Percentiles rank a stretch among this genome's conserved stretches.
phyloP scores from a whole-genome alignment of 78 protist species.

The Emiliania huxleyi region DNA sequence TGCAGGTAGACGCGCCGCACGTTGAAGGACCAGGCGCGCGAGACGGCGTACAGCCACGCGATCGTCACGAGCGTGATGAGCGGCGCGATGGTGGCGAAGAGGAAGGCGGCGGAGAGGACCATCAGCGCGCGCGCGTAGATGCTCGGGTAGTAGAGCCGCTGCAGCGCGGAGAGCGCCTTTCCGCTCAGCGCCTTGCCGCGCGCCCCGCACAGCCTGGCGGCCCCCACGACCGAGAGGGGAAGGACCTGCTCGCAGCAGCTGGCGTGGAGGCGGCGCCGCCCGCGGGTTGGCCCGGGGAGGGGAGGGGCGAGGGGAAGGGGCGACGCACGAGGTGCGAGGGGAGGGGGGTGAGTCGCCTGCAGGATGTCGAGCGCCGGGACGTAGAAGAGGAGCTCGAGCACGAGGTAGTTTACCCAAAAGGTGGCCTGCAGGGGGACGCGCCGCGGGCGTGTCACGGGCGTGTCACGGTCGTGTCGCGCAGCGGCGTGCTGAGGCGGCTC shows the following conservation, averaged over 20 bases:
- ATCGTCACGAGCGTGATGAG: background rate
- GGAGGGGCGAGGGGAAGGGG: too few relatives aligned
- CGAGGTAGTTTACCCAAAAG: background rate
- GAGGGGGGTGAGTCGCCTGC: background rate
- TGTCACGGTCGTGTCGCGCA: too few relatives aligned
- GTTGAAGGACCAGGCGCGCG: background rate
- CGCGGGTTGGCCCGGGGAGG: too few relatives aligned
- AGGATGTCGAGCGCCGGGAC: background rate
- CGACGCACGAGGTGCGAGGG: too few relatives aligned
- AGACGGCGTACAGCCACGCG: background rate
- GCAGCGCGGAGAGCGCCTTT: background rate
- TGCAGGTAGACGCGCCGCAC: background rate
- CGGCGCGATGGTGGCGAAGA: background rate
- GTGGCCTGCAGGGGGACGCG: too few relatives aligned
- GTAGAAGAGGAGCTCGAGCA: background rate
- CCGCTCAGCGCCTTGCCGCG: background rate
- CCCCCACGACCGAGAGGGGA: background rate
- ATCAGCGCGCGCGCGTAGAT: background rate
- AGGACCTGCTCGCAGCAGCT: background rate
- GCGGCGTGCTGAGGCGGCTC: too few relatives aligned
- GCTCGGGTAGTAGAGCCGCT: background rate
- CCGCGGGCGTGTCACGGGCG: too few relatives aligned
- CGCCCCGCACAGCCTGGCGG: too few relatives aligned
- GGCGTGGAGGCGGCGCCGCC: too few relatives aligned
- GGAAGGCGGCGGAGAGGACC: background rate